phyloP scores from a whole-genome alignment of 2,329 filamentous ascomycete species.

The Teratosphaeria epicoccoides region DNA sequence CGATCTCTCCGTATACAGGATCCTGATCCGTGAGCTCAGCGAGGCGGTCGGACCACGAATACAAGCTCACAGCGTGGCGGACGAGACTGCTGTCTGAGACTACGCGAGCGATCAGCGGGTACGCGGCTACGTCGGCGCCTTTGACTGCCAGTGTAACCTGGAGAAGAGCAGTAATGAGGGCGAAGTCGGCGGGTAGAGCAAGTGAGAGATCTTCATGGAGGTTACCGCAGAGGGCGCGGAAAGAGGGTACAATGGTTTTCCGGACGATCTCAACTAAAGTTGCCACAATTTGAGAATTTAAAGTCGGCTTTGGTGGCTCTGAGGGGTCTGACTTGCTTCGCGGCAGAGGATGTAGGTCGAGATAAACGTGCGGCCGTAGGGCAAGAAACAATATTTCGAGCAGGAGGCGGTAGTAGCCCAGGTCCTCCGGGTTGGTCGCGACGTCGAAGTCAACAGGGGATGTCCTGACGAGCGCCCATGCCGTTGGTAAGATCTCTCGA shows the following conservation, averaged over 20 bases:
- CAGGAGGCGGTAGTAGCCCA: slow-evolving; percentile 68
- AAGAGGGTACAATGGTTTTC: slow-evolving; percentile 67
- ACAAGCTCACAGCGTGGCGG: slow-evolving; percentile 74
- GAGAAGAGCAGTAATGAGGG: slow-evolving; percentile 75
- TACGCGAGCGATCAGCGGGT: slow-evolving; percentile 34
- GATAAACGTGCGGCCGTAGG: slow-evolving; percentile 50
- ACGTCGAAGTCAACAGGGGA: slow-evolving; percentile 49
- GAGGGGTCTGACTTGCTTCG: background rate
- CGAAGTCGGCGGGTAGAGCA: slow-evolving; percentile 62
- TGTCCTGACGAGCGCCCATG: slow-evolving; percentile 50
- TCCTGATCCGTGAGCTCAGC: slow-evolving; percentile 65
- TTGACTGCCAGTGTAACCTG: slow-evolving; percentile 75
- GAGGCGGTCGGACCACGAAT: slow-evolving; percentile 85
- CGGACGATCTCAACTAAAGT: slow-evolving; percentile 71
- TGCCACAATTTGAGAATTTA: slow-evolving; percentile 34
- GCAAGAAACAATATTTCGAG: slow-evolving; percentile 77
- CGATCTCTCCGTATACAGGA: slow-evolving; percentile 88
- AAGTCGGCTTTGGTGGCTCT: slow-evolving; percentile 9
- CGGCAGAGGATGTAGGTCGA: slow-evolving; percentile 1
- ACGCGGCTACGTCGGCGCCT: slow-evolving; percentile 47
- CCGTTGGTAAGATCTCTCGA: slow-evolving; percentile 43
- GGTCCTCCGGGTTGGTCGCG: slow-evolving; percentile 46
- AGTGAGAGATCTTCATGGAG: slow-evolving; percentile 51
- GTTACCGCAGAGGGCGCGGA: slow-evolving; percentile 68
- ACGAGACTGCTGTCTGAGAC: slow-evolving; percentile 55